Base-by-base conservation (phyloP, 805 yeast genomes). In the Teunomyces aglyptinius region DNA sequence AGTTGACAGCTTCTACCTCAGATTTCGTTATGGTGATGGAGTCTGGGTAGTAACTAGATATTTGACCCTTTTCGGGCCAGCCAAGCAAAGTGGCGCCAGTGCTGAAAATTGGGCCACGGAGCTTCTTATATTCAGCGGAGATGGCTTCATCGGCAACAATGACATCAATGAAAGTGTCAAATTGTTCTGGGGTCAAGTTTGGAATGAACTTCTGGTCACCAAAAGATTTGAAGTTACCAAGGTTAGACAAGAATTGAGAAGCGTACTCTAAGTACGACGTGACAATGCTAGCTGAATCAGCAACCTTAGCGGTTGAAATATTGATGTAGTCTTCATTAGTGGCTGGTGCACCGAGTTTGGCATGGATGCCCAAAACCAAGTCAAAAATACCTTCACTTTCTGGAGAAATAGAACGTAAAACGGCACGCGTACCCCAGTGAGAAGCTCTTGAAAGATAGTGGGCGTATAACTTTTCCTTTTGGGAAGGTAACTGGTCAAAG, bases 141-240 rank as follows among this genome's bases (percentile, higher is more conserved):
- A 64, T 55, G 1, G 64, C 49, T 19, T 63, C 61, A 48, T 71
- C 67, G 36, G 70, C 70, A 16, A 78, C 61, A 1, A 71, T 51
- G 28, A 63, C 63, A n/a, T 78, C 73, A 26, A 86, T 67, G 28
- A 71, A 49, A 19, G 66, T 53, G 47, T 69, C 76, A 54, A 89
- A 82, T 5, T 74, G 73, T 0, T 64, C 76, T 27, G 54, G 58
- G 0, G 75, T 47, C 33, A 88, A 57, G 43, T 80, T 69, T 34
- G 97, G 97, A 51, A 89, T 75, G 59, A 89, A 89, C 65, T 89
- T 89, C 55, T 81, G 80, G 67, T 89, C 96, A 54, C 97, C 97
- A 63, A 89, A 89, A 1, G 94, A 85, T 67, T 85, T 89, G 68
- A 79, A 86, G 59, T 86, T 86, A 54, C 94, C 94, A 63, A 83